phyloP scores from a whole-genome alignment of 2,329 filamentous ascomycete species.

The Leptographium flavum region DNA sequence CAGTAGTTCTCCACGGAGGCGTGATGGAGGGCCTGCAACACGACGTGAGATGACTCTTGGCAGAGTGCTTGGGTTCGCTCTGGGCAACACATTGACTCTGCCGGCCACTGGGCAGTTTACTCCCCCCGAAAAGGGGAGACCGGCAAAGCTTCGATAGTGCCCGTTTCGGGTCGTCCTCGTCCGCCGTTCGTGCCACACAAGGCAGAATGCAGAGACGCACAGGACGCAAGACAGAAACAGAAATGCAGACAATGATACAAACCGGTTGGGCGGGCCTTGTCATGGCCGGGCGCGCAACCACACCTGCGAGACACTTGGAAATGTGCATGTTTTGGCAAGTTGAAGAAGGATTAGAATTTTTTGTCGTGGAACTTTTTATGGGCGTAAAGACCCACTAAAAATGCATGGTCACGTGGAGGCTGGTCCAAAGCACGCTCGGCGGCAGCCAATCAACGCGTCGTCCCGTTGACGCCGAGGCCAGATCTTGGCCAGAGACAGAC shows the following conservation, averaged over 20 bases:
- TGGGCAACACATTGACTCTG: conserved; percentile 84
- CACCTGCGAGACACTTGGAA: too few relatives aligned
- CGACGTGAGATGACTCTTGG: conserved; percentile 83
- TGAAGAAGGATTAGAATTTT: neutral
- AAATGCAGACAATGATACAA: neutral
- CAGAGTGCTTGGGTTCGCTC: conserved; percentile 62
- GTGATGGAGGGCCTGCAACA: conserved; percentile 75
- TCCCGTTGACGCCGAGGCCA: too few relatives aligned
- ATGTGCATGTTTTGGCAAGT: neutral
- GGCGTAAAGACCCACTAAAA: neutral
- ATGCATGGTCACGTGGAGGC: neutral
- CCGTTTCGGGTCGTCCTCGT: too few relatives aligned
- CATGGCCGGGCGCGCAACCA: too few relatives aligned
- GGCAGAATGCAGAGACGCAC: too few relatives aligned
- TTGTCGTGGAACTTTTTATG: neutral
- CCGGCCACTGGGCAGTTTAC: conserved; percentile 40
- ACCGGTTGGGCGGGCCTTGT: neutral
- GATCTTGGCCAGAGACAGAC: too few relatives aligned
- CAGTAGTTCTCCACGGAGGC: conserved; percentile 63
- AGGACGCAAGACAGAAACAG: too few relatives aligned
- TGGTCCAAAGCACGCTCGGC: neutral
- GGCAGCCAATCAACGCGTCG: neutral
- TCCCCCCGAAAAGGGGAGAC: conserved; percentile 26
- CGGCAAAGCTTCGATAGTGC: conserved; percentile 92
- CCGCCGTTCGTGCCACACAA: too few relatives aligned